Evolutionary conservation across 352 stramenopile species (phyloP), one percentile per base, ranked within the genome.

Genomic region (Phytophthora macrochlamydospora): DNA sequence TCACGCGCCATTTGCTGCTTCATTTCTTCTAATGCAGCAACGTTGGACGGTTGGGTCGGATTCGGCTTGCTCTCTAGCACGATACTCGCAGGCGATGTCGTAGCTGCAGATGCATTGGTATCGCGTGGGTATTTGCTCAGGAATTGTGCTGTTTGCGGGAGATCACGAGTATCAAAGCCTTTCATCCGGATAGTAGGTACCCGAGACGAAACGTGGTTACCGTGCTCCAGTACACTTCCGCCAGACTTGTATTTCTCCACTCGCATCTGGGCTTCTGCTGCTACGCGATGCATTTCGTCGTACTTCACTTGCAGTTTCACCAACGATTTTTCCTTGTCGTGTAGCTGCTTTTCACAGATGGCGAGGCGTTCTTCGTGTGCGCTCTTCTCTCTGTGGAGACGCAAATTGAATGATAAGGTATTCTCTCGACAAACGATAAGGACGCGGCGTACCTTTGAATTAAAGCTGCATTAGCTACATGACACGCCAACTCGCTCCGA

Each of bases 401-500:
- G 18, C 18, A 24, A 24, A 24, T 24, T 24, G 18, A 24, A 24
- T 24, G 18, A 24, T 24, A 24, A 24, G 18, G 18, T 24, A 24
- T 24, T 24, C 18, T 24, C 18, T 24, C 18, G 18, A 24, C 18
- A 24, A 0, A 24, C 33, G n/a, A 46, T 14, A 28, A 7, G 24
- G 0, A 1, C 30, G 50, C n/a, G 13, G 6, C 45, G 6, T 67
- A 91, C 82, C 82, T 75, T 54, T 84, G 73, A 46, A 89, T 71
- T 29, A 59, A 71, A 0, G 79, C 78, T 2, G 71, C 66, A 7
- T 74, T 71, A 2, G 82, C 79, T 18, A 84, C 48, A 37, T 88
- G 73, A 49, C 79, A 91, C 1, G 76, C 71, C 28, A 91, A 60
- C 40, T 91, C 82, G 24, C 57, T 77, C 24, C 80, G 73, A 14